Percentiles rank a stretch among this genome's conserved stretches.
Conservation (phyloP, 148 eudicot species). For the Heliosperma pusillum region DNA sequence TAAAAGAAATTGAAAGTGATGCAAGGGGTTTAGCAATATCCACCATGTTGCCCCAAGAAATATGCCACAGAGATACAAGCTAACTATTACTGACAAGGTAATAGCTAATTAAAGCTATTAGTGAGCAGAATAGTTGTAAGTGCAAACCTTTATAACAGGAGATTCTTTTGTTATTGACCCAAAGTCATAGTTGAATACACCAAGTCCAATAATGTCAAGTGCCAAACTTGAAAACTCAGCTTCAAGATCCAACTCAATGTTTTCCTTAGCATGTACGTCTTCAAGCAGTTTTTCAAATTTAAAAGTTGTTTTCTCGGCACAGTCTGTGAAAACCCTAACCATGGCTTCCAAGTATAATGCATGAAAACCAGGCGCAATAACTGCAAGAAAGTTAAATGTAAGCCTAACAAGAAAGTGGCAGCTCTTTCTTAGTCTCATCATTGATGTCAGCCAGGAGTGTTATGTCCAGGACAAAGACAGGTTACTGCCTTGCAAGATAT, state of each 20-base stretch:
- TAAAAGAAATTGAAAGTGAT: background rate
- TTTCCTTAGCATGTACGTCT: constrained; percentile 35
- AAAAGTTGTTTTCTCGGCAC: constrained; percentile 61
- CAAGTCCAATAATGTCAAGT: constrained; percentile 95
- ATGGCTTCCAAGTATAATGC: constrained; percentile 93
- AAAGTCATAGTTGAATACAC: constrained; percentile 94
- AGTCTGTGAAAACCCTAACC: constrained; percentile 71
- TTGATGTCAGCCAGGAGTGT: background rate
- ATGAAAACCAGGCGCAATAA: constrained; percentile 97
- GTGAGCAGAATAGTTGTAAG: constrained; percentile 11
- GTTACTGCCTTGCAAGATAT: background rate
- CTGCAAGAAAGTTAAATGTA: constrained; percentile 37
- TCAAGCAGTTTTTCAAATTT: constrained; percentile 76
- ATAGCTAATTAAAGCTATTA: constrained; percentile 4
- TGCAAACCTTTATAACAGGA: constrained; percentile 82
- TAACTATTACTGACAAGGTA: background rate
- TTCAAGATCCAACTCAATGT: constrained; percentile 86
- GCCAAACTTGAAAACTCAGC: constrained; percentile 97
- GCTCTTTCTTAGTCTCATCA: background rate
- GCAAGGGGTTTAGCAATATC: background rate
- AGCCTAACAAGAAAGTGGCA: constrained; percentile 1
- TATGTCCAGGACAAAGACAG: background rate
- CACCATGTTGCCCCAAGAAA: background rate
- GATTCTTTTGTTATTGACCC: constrained; percentile 96
- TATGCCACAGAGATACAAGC: background rate